Evolutionary conservation across 1,139 yeast genomes (phyloP).

Genomic region (Hanseniaspora sp.): DNA sequence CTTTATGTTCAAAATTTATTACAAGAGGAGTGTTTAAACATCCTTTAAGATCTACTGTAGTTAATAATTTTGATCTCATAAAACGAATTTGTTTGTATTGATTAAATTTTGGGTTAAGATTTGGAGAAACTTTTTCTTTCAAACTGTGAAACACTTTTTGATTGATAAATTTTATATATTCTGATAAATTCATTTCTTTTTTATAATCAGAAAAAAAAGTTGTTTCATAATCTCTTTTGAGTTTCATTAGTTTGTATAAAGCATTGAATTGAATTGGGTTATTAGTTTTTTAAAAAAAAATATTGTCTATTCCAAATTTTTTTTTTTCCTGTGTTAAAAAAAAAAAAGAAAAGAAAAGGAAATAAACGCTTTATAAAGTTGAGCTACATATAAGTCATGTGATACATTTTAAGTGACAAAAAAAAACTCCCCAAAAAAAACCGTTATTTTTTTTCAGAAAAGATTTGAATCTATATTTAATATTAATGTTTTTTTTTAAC

Average conservation of each 20-base stretch:
- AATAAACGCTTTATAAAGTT: too few species aligned
- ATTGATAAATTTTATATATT: conserved; percentile 3
- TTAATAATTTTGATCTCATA: conserved; percentile 50
- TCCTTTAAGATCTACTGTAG: conserved; percentile 79
- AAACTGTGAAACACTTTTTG: background rate
- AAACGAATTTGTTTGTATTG: conserved; percentile 12
- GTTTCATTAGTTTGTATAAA: background rate
- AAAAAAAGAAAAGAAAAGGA: background rate
- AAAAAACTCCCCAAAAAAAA: background rate
- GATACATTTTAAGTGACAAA: background rate
- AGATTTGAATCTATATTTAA: too few species aligned
- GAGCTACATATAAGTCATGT: background rate
- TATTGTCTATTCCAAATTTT: too few species aligned
- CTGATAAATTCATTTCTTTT: background rate
- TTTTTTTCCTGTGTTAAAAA: background rate
- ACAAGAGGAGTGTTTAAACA: conserved; percentile 57
- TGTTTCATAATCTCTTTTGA: background rate
- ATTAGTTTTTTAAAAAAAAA: background rate
- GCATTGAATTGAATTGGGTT: background rate
- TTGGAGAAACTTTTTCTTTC: background rate
- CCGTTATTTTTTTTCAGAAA: too few species aligned
- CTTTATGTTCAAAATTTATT: conserved; percentile 21
- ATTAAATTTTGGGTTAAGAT: background rate
- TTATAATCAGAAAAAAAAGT: background rate
- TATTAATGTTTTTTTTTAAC: too few species aligned